Conservation (phyloP, 306 rosid species). For the Cucumis sativus region Cucumber_9930_V3 NC_026659.2:9496501-9497000, state of each 20-base stretch:
- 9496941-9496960: too few relatives aligned
- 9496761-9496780: too few relatives aligned
- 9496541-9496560: background rate
- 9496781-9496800: too few relatives aligned
- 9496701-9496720: background rate
- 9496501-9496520: conserved; percentile 15
- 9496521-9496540: conserved; percentile 9
- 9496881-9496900: too few relatives aligned
- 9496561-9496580: conserved; percentile 11
- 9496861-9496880: too few relatives aligned
- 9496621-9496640: conserved; percentile 2
- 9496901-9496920: too few relatives aligned
- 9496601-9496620: background rate
- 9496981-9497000: too few relatives aligned
- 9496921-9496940: too few relatives aligned
- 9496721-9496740: background rate
- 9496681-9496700: conserved; percentile 10
- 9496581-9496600: conserved; percentile 8
- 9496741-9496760: background rate
- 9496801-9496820: too few relatives aligned
- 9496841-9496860: too few relatives aligned
- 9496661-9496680: conserved; percentile 9
- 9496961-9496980: too few relatives aligned
- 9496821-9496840: too few relatives aligned
- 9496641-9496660: conserved; percentile 10